These are phyloP conservation scores for Hypsizygus ulmarius DNA, from an alignment of 1,284 basidiomycete species.

Conservation along the genomic window DNA sequence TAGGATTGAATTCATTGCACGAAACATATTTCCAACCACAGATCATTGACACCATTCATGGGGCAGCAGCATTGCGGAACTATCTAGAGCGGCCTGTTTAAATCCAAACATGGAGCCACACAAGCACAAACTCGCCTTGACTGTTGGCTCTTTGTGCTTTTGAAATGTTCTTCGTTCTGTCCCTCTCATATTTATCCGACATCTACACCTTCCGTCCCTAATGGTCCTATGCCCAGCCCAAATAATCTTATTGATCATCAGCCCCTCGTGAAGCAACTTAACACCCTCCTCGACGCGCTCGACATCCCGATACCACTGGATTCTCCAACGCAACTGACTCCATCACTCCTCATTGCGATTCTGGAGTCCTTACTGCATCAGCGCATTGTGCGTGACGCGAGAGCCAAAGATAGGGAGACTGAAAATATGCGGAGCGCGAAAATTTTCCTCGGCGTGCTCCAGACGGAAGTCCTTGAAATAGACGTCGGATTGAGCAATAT, in stretches of 20 bases:
- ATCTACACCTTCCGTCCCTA: slow-evolving; percentile 7
- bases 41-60: background rate
- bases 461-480: slow-evolving; percentile 59
- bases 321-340: slow-evolving; percentile 67
- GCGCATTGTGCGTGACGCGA: slow-evolving; percentile 29
- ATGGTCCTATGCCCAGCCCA: slow-evolving; percentile 17
- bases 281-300: slow-evolving; percentile 48
- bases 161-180: background rate
- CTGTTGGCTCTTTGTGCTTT: background rate
- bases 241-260: background rate
- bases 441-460: slow-evolving; percentile 73
- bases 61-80: slow-evolving; percentile 1
- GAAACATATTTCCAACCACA: no score
- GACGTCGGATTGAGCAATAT: slow-evolving; percentile 62
- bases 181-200: background rate
- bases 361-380: slow-evolving; percentile 57
- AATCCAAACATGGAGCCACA: background rate
- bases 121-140: background rate
- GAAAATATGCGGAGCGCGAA: slow-evolving; percentile 61
- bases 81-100: background rate
- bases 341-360: slow-evolving; percentile 63
- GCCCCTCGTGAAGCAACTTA: slow-evolving; percentile 33
- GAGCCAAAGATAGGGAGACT: slow-evolving; percentile 35
- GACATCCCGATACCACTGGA: slow-evolving; percentile 51
- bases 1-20: no score